phyloP scores from a whole-genome alignment of 768 basidiomycete species.

The Leccinum uliginosum region DNA sequence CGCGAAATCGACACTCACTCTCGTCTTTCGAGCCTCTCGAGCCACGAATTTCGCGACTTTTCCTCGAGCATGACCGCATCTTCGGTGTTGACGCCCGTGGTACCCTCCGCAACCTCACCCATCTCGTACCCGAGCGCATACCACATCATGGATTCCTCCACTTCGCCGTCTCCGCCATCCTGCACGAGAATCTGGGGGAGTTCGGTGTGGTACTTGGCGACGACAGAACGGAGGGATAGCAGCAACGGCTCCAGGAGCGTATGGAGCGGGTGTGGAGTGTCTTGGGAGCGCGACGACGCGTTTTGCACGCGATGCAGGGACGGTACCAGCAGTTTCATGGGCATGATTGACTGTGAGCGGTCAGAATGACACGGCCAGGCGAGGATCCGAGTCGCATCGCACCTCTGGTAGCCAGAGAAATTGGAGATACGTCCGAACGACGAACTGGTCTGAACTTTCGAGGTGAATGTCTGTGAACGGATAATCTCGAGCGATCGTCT shows the following conservation, averaged over 20 bases:
- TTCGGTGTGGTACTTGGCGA: slow-evolving; percentile 62
- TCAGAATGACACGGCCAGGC: slow-evolving; percentile 5
- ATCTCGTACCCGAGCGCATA: slow-evolving; percentile 59
- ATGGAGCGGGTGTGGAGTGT: slow-evolving; percentile 52
- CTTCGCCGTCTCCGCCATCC: slow-evolving; percentile 56
- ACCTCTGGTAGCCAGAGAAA: slow-evolving; percentile 80
- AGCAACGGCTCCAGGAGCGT: slow-evolving; percentile 56
- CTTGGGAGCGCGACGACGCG: slow-evolving; percentile 25
- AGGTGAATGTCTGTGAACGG: slow-evolving; percentile 43
- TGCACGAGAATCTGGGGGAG: slow-evolving; percentile 55
- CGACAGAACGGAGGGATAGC: slow-evolving; percentile 49
- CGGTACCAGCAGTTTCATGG: slow-evolving; percentile 52
- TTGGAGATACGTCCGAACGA: slow-evolving; percentile 65
- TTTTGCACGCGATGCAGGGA: slow-evolving; percentile 49
- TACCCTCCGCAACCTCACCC: slow-evolving; percentile 30
- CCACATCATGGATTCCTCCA: slow-evolving; percentile 78
- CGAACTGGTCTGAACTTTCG: slow-evolving; percentile 53
- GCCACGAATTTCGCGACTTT: slow-evolving; percentile 51
- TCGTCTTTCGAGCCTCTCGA: slow-evolving; percentile 64
- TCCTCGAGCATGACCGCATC: slow-evolving; percentile 39
- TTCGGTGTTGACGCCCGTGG: slow-evolving; percentile 16
- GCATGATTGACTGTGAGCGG: slow-evolving; percentile 61
- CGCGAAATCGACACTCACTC: slow-evolving; percentile 42
- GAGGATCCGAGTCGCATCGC: slow-evolving; percentile 26
- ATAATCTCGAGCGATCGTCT: slow-evolving; percentile 49